phyloP scores from a whole-genome alignment of 352 stramenopile genomes.

The Phytophthora multivora region DNA sequence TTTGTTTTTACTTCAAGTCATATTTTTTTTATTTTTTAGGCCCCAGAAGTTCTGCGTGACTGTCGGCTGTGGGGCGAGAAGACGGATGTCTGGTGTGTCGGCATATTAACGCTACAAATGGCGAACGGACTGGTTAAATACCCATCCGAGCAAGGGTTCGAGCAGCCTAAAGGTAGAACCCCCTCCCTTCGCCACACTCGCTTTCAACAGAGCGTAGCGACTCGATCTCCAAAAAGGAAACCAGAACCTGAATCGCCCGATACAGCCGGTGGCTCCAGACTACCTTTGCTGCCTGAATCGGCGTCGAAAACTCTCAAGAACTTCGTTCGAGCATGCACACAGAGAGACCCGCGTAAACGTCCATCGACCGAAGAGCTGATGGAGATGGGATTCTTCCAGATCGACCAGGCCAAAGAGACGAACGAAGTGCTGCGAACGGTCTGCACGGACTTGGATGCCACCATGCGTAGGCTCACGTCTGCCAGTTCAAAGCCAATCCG shows the following conservation, averaged over 20 bases:
- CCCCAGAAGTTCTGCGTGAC: constrained; percentile 33
- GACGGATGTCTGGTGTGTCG: constrained; percentile 62
- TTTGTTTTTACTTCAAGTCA: no score
- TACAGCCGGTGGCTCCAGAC: neutral
- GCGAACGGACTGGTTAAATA: constrained; percentile 25
- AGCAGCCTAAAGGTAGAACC: constrained; percentile 11
- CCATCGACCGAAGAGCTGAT: constrained; percentile 35
- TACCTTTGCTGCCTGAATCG: constrained; percentile 45
- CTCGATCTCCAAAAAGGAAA: constrained; percentile 9
- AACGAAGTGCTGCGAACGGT: constrained; percentile 62
- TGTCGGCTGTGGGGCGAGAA: constrained; percentile 27
- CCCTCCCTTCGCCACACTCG: constrained; percentile 2
- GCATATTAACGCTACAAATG: constrained; percentile 66
- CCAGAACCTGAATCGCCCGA: constrained; percentile 12
- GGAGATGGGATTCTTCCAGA: constrained; percentile 54
- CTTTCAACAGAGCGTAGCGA: constrained; percentile 11
- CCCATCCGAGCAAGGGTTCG: neutral
- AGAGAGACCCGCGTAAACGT: constrained; percentile 47
- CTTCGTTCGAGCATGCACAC: constrained; percentile 53
- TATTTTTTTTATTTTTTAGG: constrained; percentile 9
- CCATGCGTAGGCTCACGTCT: constrained; percentile 46
- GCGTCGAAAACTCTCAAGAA: constrained; percentile 51
- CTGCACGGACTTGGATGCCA: constrained; percentile 63
- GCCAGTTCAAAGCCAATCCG: constrained; percentile 11
- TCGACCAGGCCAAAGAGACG: constrained; percentile 51